phyloP scores from a whole-genome alignment of 192 early-diverging fungal genomes.

The Dissophora globulifera region DNA sequence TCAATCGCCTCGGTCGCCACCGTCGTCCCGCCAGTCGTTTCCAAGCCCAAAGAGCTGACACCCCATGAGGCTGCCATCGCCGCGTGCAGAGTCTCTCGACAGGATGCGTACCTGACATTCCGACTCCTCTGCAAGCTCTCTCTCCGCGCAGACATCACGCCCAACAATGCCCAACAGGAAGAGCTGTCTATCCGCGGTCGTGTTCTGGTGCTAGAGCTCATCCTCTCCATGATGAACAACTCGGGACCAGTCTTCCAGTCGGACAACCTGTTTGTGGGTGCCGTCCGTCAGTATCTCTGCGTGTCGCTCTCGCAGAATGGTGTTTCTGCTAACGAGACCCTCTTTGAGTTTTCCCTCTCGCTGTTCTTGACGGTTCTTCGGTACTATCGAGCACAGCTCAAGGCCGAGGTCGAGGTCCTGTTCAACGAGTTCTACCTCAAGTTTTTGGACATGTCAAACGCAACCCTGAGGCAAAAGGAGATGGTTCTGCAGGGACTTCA shows the following conservation, averaged over 20 bases:
- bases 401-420: conserved; percentile 87
- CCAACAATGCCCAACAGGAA: conserved; percentile 45
- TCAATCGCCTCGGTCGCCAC: conserved; percentile 5
- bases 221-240: conserved; percentile 62
- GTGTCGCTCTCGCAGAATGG: conserved; percentile 60
- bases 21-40: not conserved
- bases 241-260: conserved; percentile 57
- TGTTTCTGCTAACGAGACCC: conserved; percentile 58
- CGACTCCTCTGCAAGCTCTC: conserved; percentile 56
- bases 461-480: conserved; percentile 73
- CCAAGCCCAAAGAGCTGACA: conserved; percentile 20
- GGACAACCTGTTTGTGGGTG: conserved; percentile 48
- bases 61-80: conserved; percentile 27
- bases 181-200: conserved; percentile 56
- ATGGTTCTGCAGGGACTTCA: conserved; percentile 79
- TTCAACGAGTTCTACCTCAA: conserved; percentile 91
- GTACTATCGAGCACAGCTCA: conserved; percentile 65
- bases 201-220: conserved; percentile 55
- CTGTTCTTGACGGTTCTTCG: conserved; percentile 55
- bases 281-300: conserved; percentile 56
- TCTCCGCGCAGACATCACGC: conserved; percentile 40
- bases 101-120: conserved; percentile 58
- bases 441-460: conserved; percentile 81
- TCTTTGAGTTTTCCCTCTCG: conserved; percentile 60
- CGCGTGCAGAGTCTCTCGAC: conserved; percentile 41